Evolutionary conservation across 331 rosid genomes (phyloP), one percentile per base, ranked within the genome.

Genomic region (Rosa hybrid): DNA sequence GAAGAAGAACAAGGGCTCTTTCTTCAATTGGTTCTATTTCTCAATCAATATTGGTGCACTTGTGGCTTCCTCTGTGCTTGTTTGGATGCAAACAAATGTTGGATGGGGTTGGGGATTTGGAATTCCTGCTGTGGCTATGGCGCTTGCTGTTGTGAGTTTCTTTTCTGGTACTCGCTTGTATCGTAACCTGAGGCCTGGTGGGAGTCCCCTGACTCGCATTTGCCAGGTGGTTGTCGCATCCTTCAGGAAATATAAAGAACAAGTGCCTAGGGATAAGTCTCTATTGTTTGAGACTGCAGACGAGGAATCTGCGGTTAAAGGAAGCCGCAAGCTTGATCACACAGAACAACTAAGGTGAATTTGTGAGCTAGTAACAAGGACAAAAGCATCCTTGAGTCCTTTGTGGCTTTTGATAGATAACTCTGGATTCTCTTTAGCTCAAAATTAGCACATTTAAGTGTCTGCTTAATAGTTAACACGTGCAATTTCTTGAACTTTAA

Each of bases 81-180:
- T 90, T 46, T 84, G 91, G 93, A 77, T 88, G 68, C 91, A 90
- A 65, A 86, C 74, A 77, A 86, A 90, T 71, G 90, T 85, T 10
- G 91, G 90, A 1, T 90, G 89, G 86, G 87, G 90, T 7, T 67
- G 86, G 79, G 93, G 91, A 11, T 90, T 86, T 81, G 91, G 90
- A 48, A 77, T 90, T 18, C 90, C 93, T 30, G 71, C 82, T 3
- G 80, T 84, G 41, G 84, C 84, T 16, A 90, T 88, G 82, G 80
- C 83, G 71, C 75, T 90, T 63, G 91, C 89, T 14, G 80, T 84
- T 71, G 76, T 79, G 60, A 84, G 83, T 72, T 85, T 90, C 83
- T 84, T 87, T 68, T 56, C 69, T 42, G 87, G 91, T 12, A 87
- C 90, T 25, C 75, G 0, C 39, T 76, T 85, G 74, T 90, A 87